These are phyloP conservation scores for Peniophora sp. DNA, from an alignment of 1,284 basidiomycete species.

Conservation along the genomic window DNA sequence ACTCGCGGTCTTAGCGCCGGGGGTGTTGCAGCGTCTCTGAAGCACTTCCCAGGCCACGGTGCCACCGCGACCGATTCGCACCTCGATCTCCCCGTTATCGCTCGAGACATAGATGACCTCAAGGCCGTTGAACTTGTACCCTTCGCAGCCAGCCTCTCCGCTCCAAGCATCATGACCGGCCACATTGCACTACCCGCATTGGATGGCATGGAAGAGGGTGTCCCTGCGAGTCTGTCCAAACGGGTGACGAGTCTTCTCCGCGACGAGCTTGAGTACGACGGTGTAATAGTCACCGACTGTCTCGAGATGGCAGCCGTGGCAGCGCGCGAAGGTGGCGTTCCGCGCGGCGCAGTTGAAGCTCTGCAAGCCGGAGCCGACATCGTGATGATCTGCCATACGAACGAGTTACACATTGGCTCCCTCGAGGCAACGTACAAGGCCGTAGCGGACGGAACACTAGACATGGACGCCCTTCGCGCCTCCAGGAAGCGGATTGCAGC, in stretches of 20 bases:
- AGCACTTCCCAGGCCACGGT: constrained; percentile 70
- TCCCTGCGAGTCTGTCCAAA: constrained; percentile 49
- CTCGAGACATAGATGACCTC: constrained; percentile 36
- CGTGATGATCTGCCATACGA: constrained; percentile 63
- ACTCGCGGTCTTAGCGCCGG: constrained; percentile 36
- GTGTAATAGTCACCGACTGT: constrained; percentile 60
- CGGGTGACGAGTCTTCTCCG: constrained; percentile 46
- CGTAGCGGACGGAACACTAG: constrained; percentile 31
- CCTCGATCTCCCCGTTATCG: constrained; percentile 53
- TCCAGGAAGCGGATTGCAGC: constrained; percentile 37
- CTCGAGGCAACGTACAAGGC: constrained; percentile 44
- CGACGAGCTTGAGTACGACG: constrained; percentile 37
- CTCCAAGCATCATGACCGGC: constrained; percentile 58
- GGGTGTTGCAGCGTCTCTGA: constrained; percentile 50
- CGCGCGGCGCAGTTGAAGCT: constrained; percentile 45
- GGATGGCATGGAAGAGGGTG: constrained; percentile 33
- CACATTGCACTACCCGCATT: constrained; percentile 61
- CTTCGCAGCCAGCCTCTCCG: constrained; percentile 37
- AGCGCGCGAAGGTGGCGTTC: constrained; percentile 37
- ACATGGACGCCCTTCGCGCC: constrained; percentile 26
- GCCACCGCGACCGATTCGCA: constrained; percentile 67
- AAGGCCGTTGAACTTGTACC: constrained; percentile 46
- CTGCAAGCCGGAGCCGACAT: constrained; percentile 58
- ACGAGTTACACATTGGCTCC: constrained; percentile 42
- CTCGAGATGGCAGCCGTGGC: constrained; percentile 66